Percentiles rank a stretch among this genome's conserved stretches.
Evolutionary conservation across 139 green algal genomes (phyloP).

Genomic region (Chlorella vulgaris): DNA sequence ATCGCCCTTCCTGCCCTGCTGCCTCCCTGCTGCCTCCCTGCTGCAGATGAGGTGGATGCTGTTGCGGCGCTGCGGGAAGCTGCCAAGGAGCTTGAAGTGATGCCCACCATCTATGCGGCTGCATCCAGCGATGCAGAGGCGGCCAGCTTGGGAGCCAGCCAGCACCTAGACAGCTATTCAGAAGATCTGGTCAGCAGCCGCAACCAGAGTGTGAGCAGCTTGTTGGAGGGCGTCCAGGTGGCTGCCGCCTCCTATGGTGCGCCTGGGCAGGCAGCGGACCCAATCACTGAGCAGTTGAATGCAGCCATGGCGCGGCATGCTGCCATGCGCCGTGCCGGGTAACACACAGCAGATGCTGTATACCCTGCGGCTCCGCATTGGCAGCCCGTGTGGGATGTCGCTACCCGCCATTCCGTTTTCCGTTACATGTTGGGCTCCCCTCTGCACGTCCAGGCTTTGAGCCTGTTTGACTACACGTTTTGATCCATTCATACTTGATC

Average conservation of each 20-base stretch:
- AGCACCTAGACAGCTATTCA: too few species aligned
- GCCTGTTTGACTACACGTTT: too few species aligned
- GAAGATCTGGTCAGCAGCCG: neutral
- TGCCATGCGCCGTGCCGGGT: neutral
- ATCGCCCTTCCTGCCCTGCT: too few species aligned
- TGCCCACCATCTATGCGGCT: slow-evolving; percentile 14
- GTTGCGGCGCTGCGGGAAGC: slow-evolving; percentile 1
- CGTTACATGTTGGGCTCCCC: too few species aligned
- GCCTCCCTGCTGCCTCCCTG: neutral
- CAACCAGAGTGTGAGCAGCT: neutral
- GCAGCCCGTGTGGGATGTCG: too few species aligned
- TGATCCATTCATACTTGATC: too few species aligned
- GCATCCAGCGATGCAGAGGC: slow-evolving; percentile 9
- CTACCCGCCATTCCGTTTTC: too few species aligned
- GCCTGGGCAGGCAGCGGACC: neutral
- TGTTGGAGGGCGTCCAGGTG: neutral
- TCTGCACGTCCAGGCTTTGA: too few species aligned
- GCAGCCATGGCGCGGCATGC: neutral
- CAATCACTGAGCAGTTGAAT: neutral
- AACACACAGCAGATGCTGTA: neutral
- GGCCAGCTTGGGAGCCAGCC: neutral
- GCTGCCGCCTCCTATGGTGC: neutral
- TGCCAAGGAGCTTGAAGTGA: slow-evolving; percentile 18
- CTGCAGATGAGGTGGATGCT: slow-evolving; percentile 25
- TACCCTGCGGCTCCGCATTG: neutral